A percentile compares a stretch with the other conserved stretches of the same genome.
Evolutionary conservation across 495 filamentous ascomycete species (phyloP).

Genomic region (Penicillium canariense): DNA sequence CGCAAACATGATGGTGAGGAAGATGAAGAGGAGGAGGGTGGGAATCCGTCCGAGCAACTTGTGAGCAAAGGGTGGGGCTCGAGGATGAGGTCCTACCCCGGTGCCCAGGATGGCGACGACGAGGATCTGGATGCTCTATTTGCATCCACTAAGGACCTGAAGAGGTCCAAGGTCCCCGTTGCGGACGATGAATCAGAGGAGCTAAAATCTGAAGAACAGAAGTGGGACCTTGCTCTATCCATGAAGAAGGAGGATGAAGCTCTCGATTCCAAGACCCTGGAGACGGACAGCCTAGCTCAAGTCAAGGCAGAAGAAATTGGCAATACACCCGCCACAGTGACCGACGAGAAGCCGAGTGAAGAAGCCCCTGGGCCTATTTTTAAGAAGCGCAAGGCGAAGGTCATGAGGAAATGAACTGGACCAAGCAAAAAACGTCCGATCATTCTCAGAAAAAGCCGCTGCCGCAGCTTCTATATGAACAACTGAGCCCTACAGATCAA

Average conservation of each 20-base stretch:
- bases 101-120: slow-evolving; percentile 43
- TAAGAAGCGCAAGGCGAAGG: slow-evolving; percentile 88
- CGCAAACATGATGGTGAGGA: slow-evolving; percentile 60
- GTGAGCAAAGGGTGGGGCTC: slow-evolving; percentile 75
- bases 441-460: too few species aligned
- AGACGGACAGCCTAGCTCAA: background rate
- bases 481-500: background rate
- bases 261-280: background rate
- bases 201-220: background rate
- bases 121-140: slow-evolving; percentile 73
- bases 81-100: slow-evolving; percentile 63
- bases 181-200: slow-evolving; percentile 4
- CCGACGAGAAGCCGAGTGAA: slow-evolving; percentile 27
- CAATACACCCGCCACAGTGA: background rate
- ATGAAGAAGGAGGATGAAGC: slow-evolving; percentile 20
- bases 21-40: slow-evolving; percentile 54
- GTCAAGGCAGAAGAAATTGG: slow-evolving; percentile 33
- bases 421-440: background rate
- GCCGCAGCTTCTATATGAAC: too few species aligned
- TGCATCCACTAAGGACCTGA: slow-evolving; percentile 48
- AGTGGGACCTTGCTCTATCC: slow-evolving; percentile 3
- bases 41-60: slow-evolving; percentile 60
- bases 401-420: slow-evolving; percentile 46
- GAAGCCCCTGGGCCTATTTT: slow-evolving; percentile 60
- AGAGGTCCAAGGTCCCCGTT: slow-evolving; percentile 34